These are phyloP conservation scores for Trametes maxima DNA, from an alignment of 768 basidiomycete genomes.

Conservation along the genomic window DNA sequence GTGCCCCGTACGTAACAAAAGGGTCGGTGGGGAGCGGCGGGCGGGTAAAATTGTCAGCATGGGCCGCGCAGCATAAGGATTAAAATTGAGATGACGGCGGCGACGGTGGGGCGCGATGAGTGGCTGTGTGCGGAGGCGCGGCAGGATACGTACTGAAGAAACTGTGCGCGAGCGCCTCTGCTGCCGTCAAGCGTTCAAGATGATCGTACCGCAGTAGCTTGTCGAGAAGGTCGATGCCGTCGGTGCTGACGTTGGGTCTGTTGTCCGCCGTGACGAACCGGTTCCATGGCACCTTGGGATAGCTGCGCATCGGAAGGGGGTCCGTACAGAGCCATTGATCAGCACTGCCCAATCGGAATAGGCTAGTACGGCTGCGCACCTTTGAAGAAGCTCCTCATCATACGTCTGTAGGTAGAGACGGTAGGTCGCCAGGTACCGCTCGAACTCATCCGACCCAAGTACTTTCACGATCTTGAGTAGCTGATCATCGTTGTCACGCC, in stretches of 20 bases:
- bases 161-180: slow-evolving; percentile 86
- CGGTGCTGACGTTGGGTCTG: slow-evolving; percentile 90
- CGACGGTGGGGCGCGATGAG: background rate
- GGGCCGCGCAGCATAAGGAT: background rate
- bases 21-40: background rate
- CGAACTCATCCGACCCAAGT: slow-evolving; percentile 92
- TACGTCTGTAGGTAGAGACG: slow-evolving; percentile 90
- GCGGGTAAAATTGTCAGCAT: background rate
- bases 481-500: slow-evolving; percentile 99
- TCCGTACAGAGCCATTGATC: background rate
- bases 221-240: slow-evolving; percentile 94
- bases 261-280: slow-evolving; percentile 93
- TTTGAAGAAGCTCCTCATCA: slow-evolving; percentile 89
- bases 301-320: slow-evolving; percentile 47
- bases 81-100: background rate
- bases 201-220: slow-evolving; percentile 95
- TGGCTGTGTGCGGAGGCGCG: slow-evolving; percentile 1
- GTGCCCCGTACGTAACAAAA: too few relatives aligned
- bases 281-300: slow-evolving; percentile 91
- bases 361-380: slow-evolving; percentile 44
- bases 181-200: slow-evolving; percentile 91
- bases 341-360: background rate
- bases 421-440: slow-evolving; percentile 90
- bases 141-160: slow-evolving; percentile 70
- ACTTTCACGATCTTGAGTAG: slow-evolving; percentile 97